Base-by-base conservation (phyloP, 345 rosid species). In the Salix udensis region DNA sequence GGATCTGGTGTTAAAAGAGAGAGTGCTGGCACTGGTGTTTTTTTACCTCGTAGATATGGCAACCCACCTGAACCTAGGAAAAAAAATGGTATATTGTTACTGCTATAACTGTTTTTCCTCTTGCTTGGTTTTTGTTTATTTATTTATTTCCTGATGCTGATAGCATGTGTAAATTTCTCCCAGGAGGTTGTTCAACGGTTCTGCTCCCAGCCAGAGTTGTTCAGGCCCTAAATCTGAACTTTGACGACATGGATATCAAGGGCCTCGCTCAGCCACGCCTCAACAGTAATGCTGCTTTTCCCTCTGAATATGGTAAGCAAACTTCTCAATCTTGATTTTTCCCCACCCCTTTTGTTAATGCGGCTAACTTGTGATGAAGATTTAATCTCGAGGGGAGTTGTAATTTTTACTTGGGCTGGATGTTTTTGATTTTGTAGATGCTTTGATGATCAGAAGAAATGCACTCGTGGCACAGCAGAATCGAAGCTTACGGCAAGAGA, bases 371-470 rank as follows among this genome's bases (percentile, higher is more conserved):
- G n/a, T 23, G 7, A 34, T 34, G 4, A 3, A 8, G 39, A 48
- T 48, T 31, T 0, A 0, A 13, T 13, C 2, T 21, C 12, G 21
- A 18, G 15, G 5, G 0, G 10, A 52, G 0, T n/a, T 11, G 23
- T 16, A 24, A 24, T 18, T 1, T 7, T 65, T 23, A 72, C 1
- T 18, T 21, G 46, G 46, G 14, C 46, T 2, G 0, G 31, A 13
- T 2, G 3, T 30, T 23, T 9, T 0, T 68, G 15, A 26, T 58
- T 65, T 73, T 81, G 48, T 80, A 86, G 97, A 82, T 55, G 82
- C 82, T 1, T 37, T 82, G 30, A 75, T 89, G 78, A 94, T 83
- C 18, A 80, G 87, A 74, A 82, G 84, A 74, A 85, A 74, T 67
- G 83, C 76, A 0, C 16, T 76, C 0, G 3, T 78, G 64, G 46